Percentiles rank a stretch among this genome's conserved stretches.
Conservation (phyloP, 305 asterid species). For the Nicotiana rustica region DNA sequence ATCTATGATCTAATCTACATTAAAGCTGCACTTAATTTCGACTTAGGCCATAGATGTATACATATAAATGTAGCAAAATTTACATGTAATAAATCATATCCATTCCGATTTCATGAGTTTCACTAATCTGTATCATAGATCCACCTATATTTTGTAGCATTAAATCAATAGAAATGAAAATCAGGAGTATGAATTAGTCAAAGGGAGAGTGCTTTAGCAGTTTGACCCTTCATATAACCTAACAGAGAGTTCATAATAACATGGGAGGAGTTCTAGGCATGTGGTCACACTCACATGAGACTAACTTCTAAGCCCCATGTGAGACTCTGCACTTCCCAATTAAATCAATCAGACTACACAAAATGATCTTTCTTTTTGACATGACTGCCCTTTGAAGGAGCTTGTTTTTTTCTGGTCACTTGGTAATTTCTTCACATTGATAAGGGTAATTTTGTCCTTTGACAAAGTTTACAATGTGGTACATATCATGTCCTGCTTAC, state of each 20-base stretch:
- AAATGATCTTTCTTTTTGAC: slow-evolving; percentile 31
- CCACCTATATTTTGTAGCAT: slow-evolving; percentile 24
- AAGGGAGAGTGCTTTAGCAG: slow-evolving; percentile 43
- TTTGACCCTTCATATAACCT: slow-evolving; percentile 44
- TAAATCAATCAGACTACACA: slow-evolving; percentile 40
- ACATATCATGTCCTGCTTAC: slow-evolving; percentile 51
- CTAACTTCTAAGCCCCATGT: slow-evolving; percentile 80
- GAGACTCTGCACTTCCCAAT: slow-evolving; percentile 53
- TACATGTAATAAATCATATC: not conserved
- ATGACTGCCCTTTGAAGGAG: slow-evolving; percentile 46
- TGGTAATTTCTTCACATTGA: slow-evolving; percentile 33
- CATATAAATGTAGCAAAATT: not conserved
- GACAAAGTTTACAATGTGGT: slow-evolving; percentile 38
- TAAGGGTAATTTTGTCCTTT: slow-evolving; percentile 51
- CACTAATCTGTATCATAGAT: not conserved
- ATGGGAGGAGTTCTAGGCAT: slow-evolving; percentile 68
- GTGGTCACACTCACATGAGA: slow-evolving; percentile 84
- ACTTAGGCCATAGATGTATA: not conserved
- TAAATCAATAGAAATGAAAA: slow-evolving; percentile 36
- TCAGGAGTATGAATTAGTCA: slow-evolving; percentile 47
- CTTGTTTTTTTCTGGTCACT: slow-evolving; percentile 16
- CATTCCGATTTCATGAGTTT: not conserved
- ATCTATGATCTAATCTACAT: not conserved
- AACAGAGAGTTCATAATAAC: slow-evolving; percentile 60
- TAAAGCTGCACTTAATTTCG: not conserved